phyloP scores from a whole-genome alignment of 768 basidiomycete species.

The Boletus huronensis region DNA sequence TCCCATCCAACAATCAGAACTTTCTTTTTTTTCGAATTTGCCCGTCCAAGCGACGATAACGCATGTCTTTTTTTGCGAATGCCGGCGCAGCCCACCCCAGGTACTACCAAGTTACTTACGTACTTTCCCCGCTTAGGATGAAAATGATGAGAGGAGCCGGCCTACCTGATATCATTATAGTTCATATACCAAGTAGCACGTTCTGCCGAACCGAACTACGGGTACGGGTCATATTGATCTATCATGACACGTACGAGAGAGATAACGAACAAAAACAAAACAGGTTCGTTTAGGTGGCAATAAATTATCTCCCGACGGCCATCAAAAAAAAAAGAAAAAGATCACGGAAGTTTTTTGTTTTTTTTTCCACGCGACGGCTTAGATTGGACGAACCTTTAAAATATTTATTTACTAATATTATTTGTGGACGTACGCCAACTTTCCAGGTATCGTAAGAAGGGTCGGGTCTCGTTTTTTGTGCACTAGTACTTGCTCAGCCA shows the following conservation, averaged over 20 bases:
- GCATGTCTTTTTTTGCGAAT: too few relatives aligned
- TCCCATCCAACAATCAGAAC: too few relatives aligned
- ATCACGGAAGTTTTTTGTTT: neutral
- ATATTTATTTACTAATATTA: too few relatives aligned
- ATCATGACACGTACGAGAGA: neutral
- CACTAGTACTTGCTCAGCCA: neutral
- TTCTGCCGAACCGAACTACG: neutral
- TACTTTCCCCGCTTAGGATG: neutral
- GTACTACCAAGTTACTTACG: too few relatives aligned
- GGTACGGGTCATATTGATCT: neutral
- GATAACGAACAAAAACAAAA: neutral
- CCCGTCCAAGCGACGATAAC: neutral
- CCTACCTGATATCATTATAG: neutral
- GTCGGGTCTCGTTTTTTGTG: too few relatives aligned
- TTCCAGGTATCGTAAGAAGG: too few relatives aligned
- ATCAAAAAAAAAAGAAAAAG: neutral
- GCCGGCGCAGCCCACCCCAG: too few relatives aligned
- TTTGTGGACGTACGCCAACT: too few relatives aligned
- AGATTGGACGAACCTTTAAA: too few relatives aligned
- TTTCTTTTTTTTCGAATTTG: too few relatives aligned
- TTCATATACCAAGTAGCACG: neutral
- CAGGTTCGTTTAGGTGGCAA: neutral
- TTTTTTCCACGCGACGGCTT: too few relatives aligned
- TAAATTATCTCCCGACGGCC: neutral
- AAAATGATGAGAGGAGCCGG: neutral